Evolutionary conservation across 192 early-diverging fungal genomes (phyloP).

Genomic region (Linnemannia elongata): DNA sequence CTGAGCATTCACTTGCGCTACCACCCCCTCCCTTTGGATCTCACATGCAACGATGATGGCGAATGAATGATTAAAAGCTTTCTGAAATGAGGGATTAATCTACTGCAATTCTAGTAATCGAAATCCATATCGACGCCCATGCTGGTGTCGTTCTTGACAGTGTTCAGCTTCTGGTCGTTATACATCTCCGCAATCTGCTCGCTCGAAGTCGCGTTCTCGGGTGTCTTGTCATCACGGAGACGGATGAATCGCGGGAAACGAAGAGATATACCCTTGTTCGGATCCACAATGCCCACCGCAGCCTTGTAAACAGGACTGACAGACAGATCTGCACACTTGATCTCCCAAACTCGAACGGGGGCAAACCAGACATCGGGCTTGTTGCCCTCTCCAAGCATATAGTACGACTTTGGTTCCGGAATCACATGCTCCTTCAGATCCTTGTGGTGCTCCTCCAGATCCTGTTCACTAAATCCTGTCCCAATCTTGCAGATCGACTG

Average conservation of each 20-base stretch:
- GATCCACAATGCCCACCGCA: conserved; percentile 85
- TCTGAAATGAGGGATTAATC: neutral
- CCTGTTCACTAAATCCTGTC: conserved; percentile 96
- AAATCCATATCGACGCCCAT: conserved; percentile 52
- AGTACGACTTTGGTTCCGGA: conserved; percentile 83
- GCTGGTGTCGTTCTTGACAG: conserved; percentile 46
- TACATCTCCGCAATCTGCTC: conserved; percentile 73
- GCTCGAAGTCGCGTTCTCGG: conserved; percentile 93
- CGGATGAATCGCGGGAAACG: conserved; percentile 98
- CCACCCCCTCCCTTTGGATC: neutral
- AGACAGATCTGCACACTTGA: conserved; percentile 96
- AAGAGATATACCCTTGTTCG: conserved; percentile 92
- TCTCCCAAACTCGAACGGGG: conserved; percentile 94
- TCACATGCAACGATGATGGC: neutral
- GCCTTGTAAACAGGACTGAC: conserved; percentile 97
- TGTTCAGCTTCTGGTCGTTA: conserved; percentile 52
- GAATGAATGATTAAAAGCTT: neutral
- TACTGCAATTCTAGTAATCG: conserved; percentile 27
- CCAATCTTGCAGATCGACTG: conserved; percentile 99
- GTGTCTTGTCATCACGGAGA: conserved; percentile 94
- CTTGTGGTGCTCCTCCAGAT: conserved; percentile 79
- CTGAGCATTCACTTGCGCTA: neutral
- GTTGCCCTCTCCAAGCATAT: conserved; percentile 79
- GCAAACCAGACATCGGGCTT: conserved; percentile 98
- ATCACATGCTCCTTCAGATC: conserved; percentile 84